Conservation (phyloP, 805 yeast genomes). For the Debaryomyces maramus region DNA sequence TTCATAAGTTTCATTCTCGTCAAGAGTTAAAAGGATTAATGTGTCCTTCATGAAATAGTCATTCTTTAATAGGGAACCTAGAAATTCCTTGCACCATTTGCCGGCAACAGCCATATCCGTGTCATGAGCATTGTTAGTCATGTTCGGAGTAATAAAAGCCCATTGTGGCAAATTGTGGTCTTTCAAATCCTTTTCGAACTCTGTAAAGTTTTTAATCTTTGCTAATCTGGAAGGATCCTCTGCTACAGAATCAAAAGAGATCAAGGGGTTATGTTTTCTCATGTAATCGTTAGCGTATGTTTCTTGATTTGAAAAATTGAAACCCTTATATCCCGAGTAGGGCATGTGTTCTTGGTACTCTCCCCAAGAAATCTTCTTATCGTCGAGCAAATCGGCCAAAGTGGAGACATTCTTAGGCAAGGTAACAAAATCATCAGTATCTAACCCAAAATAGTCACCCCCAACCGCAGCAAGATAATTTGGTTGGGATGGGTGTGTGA, state of each 20-base stretch:
- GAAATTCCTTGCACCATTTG: conserved; percentile 45
- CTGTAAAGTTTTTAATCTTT: conserved; percentile 49
- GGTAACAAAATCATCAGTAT: conserved; percentile 44
- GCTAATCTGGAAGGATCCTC: conserved; percentile 33
- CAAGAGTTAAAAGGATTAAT: conserved; percentile 49
- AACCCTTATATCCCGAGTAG: conserved; percentile 52
- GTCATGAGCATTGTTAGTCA: conserved; percentile 55
- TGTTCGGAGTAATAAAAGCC: conserved; percentile 54
- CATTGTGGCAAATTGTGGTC: conserved; percentile 49
- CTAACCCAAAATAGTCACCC: conserved; percentile 53
- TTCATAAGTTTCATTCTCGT: conserved; percentile 46
- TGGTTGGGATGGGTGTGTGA: conserved; percentile 56
- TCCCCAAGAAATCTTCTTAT: conserved; percentile 49
- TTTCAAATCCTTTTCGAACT: conserved; percentile 41
- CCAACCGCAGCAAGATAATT: conserved; percentile 51
- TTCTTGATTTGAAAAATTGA: conserved; percentile 43
- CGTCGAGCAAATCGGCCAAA: conserved; percentile 49
- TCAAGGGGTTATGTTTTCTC: conserved; percentile 53
- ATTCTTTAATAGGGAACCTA: conserved; percentile 45
- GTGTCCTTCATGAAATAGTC: conserved; percentile 48
- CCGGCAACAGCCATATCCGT: conserved; percentile 47
- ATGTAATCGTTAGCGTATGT: conserved; percentile 48
- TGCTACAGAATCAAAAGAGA: conserved; percentile 39
- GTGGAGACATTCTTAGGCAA: conserved; percentile 49
- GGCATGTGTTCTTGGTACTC: conserved; percentile 56